These are phyloP conservation scores for Cyanidioschyzon merolae DNA, from an alignment of 23 red algal species.

Conservation along the genomic window DNA sequence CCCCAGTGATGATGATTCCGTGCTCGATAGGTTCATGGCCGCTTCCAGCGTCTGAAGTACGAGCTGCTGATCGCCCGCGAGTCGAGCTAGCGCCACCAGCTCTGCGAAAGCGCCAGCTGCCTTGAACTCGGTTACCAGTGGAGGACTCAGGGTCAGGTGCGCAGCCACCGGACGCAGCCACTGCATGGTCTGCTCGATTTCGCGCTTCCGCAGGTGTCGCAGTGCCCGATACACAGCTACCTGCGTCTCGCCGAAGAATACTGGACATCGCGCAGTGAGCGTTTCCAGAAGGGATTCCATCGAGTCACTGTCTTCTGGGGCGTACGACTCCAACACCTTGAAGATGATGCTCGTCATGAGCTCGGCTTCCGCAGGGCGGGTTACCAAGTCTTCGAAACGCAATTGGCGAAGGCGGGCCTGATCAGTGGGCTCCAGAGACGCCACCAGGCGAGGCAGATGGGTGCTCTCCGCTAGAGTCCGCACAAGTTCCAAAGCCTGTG, in stretches of 20 bases:
- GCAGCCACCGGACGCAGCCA: neutral
- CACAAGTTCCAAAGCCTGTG: constrained; percentile 15
- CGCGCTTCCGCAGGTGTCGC: constrained; percentile 33
- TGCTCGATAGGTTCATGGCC: neutral
- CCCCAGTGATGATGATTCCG: constrained; percentile 20
- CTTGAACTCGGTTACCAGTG: constrained; percentile 13
- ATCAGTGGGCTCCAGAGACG: constrained; percentile 27
- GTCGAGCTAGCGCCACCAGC: neutral
- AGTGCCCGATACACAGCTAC: constrained; percentile 42
- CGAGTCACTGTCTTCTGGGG: constrained; percentile 6
- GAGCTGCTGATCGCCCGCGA: neutral
- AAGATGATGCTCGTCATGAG: constrained; percentile 44
- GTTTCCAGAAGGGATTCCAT: constrained; percentile 32
- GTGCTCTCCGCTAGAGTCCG: constrained; percentile 41
- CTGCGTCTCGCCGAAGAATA: constrained; percentile 54
- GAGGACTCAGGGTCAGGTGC: constrained; percentile 11
- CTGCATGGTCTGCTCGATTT: neutral
- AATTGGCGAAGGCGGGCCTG: constrained; percentile 28
- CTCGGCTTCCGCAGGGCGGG: constrained; percentile 17
- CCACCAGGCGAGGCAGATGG: constrained; percentile 50
- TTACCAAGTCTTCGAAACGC: constrained; percentile 50
- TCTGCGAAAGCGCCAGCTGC: constrained; percentile 12
- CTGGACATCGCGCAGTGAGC: constrained; percentile 43
- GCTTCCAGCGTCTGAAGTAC: neutral
- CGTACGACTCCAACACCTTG: constrained; percentile 25